Evolutionary conservation across 2,329 filamentous ascomycete genomes (phyloP).

Genomic region (Monilinia polystroma): DNA sequence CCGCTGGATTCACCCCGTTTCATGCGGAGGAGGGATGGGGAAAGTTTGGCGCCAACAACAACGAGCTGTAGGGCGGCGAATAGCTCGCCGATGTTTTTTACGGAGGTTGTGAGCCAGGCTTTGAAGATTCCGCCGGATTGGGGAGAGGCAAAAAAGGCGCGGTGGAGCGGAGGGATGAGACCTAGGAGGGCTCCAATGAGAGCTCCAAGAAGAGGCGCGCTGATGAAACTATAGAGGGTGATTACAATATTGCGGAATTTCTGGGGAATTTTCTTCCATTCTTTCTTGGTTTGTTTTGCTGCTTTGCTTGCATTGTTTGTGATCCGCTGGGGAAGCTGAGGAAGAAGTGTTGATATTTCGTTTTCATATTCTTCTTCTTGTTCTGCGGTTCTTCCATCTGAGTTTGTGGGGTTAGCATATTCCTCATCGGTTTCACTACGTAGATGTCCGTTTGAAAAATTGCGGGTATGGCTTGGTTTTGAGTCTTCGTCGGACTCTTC

Average conservation of each 20-base stretch:
- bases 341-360: constrained; percentile 31
- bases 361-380: constrained; percentile 33
- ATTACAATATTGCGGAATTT: constrained; percentile 25
- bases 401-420: constrained; percentile 30
- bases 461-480: background rate
- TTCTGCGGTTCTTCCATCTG: constrained; percentile 33
- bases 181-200: constrained; percentile 58
- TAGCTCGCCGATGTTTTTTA: constrained; percentile 61
- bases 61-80: constrained; percentile 66
- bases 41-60: constrained; percentile 63
- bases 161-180: constrained; percentile 57
- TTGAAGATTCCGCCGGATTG: constrained; percentile 62
- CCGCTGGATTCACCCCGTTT: constrained; percentile 42
- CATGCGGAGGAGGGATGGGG: constrained; percentile 50
- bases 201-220: constrained; percentile 61
- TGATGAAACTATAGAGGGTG: constrained; percentile 52
- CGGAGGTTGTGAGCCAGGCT: constrained; percentile 62
- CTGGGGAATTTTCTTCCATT: constrained; percentile 30
- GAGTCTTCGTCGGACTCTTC: constrained; percentile 36
- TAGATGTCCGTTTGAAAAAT: background rate
- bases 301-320: constrained; percentile 3
- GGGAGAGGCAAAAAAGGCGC: constrained; percentile 58
- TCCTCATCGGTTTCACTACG: constrained; percentile 33
- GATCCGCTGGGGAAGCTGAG: constrained; percentile 25
- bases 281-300: constrained; percentile 5